phyloP scores from a whole-genome alignment of 306 rosid species.

The Arachis hypogaea region DNA sequence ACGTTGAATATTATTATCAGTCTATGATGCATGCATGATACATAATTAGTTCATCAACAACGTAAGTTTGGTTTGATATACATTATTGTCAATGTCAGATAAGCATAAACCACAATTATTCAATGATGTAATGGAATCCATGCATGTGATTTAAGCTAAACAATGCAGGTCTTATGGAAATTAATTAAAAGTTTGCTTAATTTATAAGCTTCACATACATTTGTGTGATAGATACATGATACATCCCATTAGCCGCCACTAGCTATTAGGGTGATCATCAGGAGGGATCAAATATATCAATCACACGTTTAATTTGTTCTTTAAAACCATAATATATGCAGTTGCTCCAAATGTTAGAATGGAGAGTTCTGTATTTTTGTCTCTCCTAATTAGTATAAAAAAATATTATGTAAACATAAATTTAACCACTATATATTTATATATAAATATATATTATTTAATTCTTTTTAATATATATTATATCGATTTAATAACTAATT shows the following conservation, averaged over 20 bases:
- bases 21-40: neutral
- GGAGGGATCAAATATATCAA: too few relatives aligned
- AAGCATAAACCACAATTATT: neutral
- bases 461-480: too few relatives aligned
- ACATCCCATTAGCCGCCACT: neutral
- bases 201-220: conserved; percentile 5
- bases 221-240: conserved; percentile 14
- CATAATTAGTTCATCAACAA: neutral
- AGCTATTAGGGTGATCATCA: too few relatives aligned
- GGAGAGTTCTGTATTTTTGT: too few relatives aligned
- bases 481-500: too few relatives aligned
- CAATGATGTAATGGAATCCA: conserved; percentile 14
- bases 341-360: too few relatives aligned
- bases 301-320: too few relatives aligned
- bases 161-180: neutral
- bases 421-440: too few relatives aligned
- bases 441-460: too few relatives aligned
- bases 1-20: neutral
- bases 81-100: neutral
- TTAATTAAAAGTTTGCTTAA: neutral
- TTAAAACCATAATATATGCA: too few relatives aligned
- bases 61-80: neutral
- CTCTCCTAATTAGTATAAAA: too few relatives aligned
- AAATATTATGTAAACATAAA: too few relatives aligned
- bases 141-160: conserved; percentile 6